Evolutionary conservation across 805 yeast genomes (phyloP).

Genomic region (Limtongia smithiae): DNA sequence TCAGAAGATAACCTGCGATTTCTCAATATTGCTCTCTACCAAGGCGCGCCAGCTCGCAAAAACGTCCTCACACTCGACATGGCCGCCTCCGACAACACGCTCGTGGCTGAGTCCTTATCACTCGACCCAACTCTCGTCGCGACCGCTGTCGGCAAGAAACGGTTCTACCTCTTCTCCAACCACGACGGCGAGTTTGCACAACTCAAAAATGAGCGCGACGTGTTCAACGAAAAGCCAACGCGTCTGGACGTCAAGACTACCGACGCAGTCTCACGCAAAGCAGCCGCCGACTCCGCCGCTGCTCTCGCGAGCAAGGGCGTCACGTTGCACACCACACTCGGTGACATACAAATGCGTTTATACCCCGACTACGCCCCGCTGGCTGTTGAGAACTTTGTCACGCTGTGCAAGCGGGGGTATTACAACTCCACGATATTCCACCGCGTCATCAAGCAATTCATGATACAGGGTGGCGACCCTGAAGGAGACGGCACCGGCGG

Average conservation of each 20-base stretch:
- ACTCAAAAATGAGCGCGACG: constrained; percentile 32
- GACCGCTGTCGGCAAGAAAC: constrained; percentile 30
- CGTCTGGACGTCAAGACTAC: constrained; percentile 3
- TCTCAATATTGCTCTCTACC: constrained; percentile 34
- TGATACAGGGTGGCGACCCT: constrained; percentile 64
- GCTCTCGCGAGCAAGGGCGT: constrained; percentile 25
- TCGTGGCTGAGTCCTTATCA: constrained; percentile 31
- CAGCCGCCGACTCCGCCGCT: constrained; percentile 9
- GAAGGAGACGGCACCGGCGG: constrained; percentile 44
- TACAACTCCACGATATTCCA: constrained; percentile 42
- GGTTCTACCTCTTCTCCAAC: constrained; percentile 36
- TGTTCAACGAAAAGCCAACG: constrained; percentile 31
- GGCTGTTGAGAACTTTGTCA: constrained; percentile 44
- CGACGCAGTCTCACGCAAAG: constrained; percentile 3
- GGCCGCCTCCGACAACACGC: constrained; percentile 37
- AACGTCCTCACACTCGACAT: constrained; percentile 34
- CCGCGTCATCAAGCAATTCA: constrained; percentile 48
- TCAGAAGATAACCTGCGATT: constrained; percentile 36
- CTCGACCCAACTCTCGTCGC: constrained; percentile 37
- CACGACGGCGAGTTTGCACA: constrained; percentile 23
- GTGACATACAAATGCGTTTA: constrained; percentile 43
- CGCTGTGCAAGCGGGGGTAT: constrained; percentile 40
- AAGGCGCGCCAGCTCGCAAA: constrained; percentile 33
- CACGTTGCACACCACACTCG: constrained; percentile 42
- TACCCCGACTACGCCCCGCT: constrained; percentile 41